Percentiles rank a stretch among this genome's conserved stretches.
Evolutionary conservation across 129 eudicot species (phyloP).

Genomic region (Flaveria ramosissima): DNA sequence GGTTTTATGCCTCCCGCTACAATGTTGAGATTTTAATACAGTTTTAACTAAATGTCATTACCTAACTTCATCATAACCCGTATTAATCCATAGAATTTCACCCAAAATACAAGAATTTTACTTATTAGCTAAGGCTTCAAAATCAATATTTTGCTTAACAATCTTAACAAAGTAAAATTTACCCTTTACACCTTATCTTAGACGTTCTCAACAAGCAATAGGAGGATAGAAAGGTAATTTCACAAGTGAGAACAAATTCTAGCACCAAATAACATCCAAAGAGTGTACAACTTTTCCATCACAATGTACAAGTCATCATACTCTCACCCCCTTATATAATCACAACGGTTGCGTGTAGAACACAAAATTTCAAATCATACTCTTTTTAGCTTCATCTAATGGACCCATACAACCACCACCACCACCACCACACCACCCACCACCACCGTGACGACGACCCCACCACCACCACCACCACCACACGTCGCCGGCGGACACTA

Average conservation of each 20-base stretch:
- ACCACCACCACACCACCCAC: conserved; percentile 9
- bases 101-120: background rate
- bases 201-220: background rate
- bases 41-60: no score
- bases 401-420: conserved; percentile 26
- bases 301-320: background rate
- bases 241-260: background rate
- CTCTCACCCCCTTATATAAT: background rate
- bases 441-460: conserved; percentile 26
- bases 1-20: no score
- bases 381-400: background rate
- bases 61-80: no score
- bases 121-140: background rate
- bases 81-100: no score
- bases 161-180: background rate
- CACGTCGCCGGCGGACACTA: conserved; percentile 14
- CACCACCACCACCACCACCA: conserved; percentile 27
- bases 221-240: background rate
- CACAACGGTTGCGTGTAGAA: background rate
- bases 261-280: background rate
- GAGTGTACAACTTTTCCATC: background rate
- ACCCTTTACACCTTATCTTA: background rate
- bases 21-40: no score
- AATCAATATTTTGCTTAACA: background rate
- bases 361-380: background rate